Base-by-base conservation (phyloP, 192 early-diverging fungal species). In the Dissophora globulifera region DNA sequence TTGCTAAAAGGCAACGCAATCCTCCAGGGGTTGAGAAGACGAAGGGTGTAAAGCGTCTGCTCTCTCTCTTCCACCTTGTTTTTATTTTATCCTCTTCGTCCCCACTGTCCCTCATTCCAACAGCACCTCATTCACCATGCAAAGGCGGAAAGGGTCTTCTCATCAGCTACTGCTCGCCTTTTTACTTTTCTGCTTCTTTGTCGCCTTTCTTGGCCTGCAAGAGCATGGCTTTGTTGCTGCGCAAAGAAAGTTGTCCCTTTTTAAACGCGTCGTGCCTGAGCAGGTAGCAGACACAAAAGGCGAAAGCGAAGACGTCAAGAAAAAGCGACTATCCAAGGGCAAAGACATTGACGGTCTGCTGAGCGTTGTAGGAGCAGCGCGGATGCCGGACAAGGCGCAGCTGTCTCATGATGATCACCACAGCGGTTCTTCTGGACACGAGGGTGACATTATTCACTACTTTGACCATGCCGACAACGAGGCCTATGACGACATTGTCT, bases 401-500 rank as follows among this genome's bases (percentile, higher is more conserved):
- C n/a, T n/a, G n/a, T 38, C 35, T 13, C 35, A 38, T 13, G 35
- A 9, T 13, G 7, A 38, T 38, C 35, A 38, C 35, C 6, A 38
- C 35, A 38, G 35, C 58, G 17, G 22, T 23, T 0, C 52, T 1
- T 43, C 55, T 7, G 52, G 46, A 19, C 63, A 66, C 7, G 61
- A 62, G 17, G 45, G 56, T 8, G 64, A 67, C 22, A 76, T 76
- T 26, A 51, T 75, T n/a, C 71, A 75, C 35, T 41, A 76, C 16
- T 58, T 55, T 8, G 72, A 67, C 16, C 72, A 76, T 57, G 58
- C 58, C 1, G 64, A 76, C 23, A 76, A 76, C 32, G 72, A 64
- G 22, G 62, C 72, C 19, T 67, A 76, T 49, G 64, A 67, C 12
- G 64, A 62, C 20, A 64, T 76, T 56, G 58, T 62, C 19, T 67